These are phyloP conservation scores for Tuber microsphaerosporum DNA, from an alignment of 495 filamentous ascomycete species.

Conservation along the genomic window DNA sequence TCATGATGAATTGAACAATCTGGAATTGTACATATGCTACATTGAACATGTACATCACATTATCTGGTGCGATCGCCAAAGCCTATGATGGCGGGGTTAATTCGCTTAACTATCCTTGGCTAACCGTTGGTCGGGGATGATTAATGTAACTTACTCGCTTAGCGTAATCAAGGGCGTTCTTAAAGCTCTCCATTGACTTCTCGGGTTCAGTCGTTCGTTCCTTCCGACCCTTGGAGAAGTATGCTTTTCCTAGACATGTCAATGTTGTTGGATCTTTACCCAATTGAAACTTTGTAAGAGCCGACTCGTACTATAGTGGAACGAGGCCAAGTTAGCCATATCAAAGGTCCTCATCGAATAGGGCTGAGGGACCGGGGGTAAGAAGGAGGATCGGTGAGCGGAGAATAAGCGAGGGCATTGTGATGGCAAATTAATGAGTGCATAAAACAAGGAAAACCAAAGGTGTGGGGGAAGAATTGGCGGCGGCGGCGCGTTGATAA, in stretches of 20 bases:
- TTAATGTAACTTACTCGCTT: constrained; percentile 51
- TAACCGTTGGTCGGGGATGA: neutral
- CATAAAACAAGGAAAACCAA: neutral
- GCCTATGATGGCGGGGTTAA: constrained; percentile 48
- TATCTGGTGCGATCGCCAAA: constrained; percentile 67
- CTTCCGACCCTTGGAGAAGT: constrained; percentile 74
- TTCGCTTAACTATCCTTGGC: neutral
- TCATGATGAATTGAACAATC: constrained; percentile 72
- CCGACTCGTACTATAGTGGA: constrained; percentile 65
- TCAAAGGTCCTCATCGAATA: neutral
- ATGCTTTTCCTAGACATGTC: constrained; percentile 89
- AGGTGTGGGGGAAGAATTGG: neutral
- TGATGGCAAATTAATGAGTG: neutral
- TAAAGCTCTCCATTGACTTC: constrained; percentile 68
- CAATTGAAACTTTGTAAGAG: constrained; percentile 69
- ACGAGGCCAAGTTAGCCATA: constrained; percentile 11
- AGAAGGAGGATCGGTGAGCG: constrained; percentile 3
- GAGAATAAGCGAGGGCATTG: constrained; percentile 10
- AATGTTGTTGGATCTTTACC: constrained; percentile 71
- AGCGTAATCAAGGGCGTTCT: constrained; percentile 78
- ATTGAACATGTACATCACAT: constrained; percentile 91
- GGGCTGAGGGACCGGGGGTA: neutral
- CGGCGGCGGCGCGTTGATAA: neutral
- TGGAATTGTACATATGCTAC: constrained; percentile 95
- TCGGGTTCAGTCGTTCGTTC: constrained; percentile 48